Conservation (phyloP, 2,329 filamentous ascomycete species). For the Colletotrichum godetiae region DNA sequence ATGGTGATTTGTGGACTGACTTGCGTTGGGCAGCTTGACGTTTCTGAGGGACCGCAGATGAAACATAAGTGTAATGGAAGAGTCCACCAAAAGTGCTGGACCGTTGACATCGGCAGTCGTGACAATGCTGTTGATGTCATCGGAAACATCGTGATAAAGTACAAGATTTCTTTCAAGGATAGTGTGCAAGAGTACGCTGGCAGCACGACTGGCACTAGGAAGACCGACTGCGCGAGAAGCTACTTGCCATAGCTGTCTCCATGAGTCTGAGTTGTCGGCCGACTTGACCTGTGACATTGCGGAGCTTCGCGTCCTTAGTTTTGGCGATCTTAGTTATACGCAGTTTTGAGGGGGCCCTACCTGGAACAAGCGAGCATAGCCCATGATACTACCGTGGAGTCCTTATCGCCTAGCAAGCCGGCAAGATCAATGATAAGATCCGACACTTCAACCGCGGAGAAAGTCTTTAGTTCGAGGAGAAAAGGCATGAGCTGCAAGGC, state of each 20-base stretch:
- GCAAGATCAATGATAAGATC: constrained; percentile 69
- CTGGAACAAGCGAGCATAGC: constrained; percentile 84
- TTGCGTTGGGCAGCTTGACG: constrained; percentile 75
- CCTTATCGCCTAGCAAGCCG: constrained; percentile 75
- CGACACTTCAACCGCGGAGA: constrained; percentile 63
- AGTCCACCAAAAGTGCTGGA: constrained; percentile 82
- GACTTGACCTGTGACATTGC: constrained; percentile 39
- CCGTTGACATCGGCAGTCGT: constrained; percentile 84
- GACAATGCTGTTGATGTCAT: constrained; percentile 78
- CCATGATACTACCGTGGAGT: constrained; percentile 77
- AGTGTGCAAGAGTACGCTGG: constrained; percentile 77
- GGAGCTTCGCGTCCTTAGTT: constrained; percentile 46
- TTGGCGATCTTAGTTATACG: neutral
- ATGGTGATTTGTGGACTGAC: constrained; percentile 74
- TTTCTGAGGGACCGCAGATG: constrained; percentile 75
- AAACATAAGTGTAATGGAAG: constrained; percentile 79
- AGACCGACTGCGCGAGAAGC: constrained; percentile 78
- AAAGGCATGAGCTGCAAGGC: constrained; percentile 70
- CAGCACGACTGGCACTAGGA: constrained; percentile 77
- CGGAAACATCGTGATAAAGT: constrained; percentile 72
- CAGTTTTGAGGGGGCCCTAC: constrained; percentile 56
- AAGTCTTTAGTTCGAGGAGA: constrained; percentile 58
- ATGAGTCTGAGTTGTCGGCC: constrained; percentile 56
- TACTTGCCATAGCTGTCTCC: constrained; percentile 82
- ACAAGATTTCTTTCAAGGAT: constrained; percentile 76